These are phyloP conservation scores for Candida patagonica DNA, from an alignment of 805 yeast species.

Conservation along the genomic window DNA sequence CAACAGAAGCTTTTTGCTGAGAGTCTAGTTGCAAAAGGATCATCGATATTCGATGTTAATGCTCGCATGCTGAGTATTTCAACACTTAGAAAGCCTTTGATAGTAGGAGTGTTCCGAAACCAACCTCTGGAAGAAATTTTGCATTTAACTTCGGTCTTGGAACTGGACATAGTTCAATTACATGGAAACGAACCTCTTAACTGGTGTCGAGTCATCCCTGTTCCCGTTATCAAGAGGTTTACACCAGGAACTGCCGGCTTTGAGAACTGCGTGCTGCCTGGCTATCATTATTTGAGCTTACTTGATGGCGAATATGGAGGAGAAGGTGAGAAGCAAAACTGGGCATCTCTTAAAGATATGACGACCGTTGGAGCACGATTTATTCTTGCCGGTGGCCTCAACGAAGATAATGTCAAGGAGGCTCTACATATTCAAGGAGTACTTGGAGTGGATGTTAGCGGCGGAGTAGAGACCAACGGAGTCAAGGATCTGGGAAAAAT, in stretches of 20 bases:
- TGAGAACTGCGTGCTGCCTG: slow-evolving; percentile 22
- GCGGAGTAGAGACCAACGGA: slow-evolving; percentile 85
- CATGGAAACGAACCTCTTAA: slow-evolving; percentile 68
- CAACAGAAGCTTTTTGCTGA: neutral
- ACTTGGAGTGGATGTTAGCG: slow-evolving; percentile 89
- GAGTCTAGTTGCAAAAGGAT: slow-evolving; percentile 4
- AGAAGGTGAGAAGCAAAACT: slow-evolving; percentile 72
- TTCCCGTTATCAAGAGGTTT: slow-evolving; percentile 68
- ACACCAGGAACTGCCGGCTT: slow-evolving; percentile 44
- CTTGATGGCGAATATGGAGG: slow-evolving; percentile 90
- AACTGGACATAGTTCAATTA: slow-evolving; percentile 72
- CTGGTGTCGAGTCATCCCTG: slow-evolving; percentile 31
- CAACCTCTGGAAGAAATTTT: slow-evolving; percentile 60
- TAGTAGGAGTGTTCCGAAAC: slow-evolving; percentile 88
- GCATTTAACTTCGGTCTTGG: slow-evolving; percentile 31
- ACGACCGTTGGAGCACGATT: slow-evolving; percentile 32
- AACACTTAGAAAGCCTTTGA: slow-evolving; percentile 44
- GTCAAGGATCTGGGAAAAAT: slow-evolving; percentile 62
- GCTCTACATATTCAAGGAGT: slow-evolving; percentile 50
- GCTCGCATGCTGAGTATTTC: slow-evolving; percentile 8
- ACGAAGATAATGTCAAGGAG: slow-evolving; percentile 54
- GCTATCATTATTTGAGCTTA: slow-evolving; percentile 47
- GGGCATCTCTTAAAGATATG: slow-evolving; percentile 46
- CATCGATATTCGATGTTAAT: slow-evolving; percentile 14
- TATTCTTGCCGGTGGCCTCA: slow-evolving; percentile 85